Evolutionary conservation across 345 rosid species (phyloP).

Genomic region (Anastatica hierochuntica): DNA sequence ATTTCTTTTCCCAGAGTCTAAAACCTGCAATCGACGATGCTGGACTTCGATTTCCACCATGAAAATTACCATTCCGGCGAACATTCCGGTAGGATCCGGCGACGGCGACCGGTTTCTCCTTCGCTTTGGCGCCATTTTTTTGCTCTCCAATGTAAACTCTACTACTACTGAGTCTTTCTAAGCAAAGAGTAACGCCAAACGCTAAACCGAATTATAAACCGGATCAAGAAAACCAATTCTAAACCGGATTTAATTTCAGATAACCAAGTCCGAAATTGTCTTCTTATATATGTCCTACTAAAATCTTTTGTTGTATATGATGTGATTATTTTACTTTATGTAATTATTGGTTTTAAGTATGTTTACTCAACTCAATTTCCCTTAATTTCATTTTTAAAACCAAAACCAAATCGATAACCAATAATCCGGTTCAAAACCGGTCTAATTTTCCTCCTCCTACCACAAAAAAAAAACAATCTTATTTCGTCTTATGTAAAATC

Average conservation of each 20-base stretch:
- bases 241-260: constrained; percentile 7
- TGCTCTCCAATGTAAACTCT: no score
- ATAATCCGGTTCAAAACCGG: background rate
- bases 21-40: constrained; percentile 80
- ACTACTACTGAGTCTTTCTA: no score
- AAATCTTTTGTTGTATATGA: no score
- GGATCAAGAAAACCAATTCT: background rate
- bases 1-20: background rate
- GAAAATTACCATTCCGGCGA: constrained; percentile 57
- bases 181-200: no score
- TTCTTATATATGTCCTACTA: no score
- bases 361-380: background rate
- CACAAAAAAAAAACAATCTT: background rate
- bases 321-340: no score
- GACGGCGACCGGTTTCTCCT: constrained; percentile 34
- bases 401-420: background rate
- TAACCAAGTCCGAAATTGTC: no score
- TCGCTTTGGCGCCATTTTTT: constrained; percentile 67
- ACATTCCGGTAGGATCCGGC: constrained; percentile 53
- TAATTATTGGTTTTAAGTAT: background rate
- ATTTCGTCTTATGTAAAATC: no score
- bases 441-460: no score
- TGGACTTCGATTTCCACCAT: constrained; percentile 62
- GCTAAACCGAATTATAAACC: background rate
- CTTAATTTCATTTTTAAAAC: background rate